Base-by-base conservation (phyloP, 2,329 filamentous ascomycete genomes). In the Atkinsonella hypoxylon region DNA sequence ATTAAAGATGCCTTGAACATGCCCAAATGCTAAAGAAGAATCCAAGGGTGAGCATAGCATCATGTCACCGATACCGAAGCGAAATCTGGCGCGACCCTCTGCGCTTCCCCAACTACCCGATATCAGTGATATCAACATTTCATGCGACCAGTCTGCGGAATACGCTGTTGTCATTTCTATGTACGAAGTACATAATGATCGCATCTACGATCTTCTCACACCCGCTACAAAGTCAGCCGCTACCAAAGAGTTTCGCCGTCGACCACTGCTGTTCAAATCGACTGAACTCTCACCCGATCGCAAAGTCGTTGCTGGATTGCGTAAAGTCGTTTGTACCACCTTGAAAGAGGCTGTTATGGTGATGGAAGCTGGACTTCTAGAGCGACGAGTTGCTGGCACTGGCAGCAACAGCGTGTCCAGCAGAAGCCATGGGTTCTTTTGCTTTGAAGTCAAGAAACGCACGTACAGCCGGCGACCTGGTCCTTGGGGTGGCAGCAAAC, bases 111-210 rank as follows among this genome's bases (percentile, higher is more conserved):
- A 85, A 52, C 70, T 75, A 6, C 91, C 91, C 9, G 82, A 89
- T 55, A 80, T 95, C 48, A 81, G 82, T 65, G 75, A 82, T 48
- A 72, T 95, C 42, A 71, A 76, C 4, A 74, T 94, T 0, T 75
- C 80, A 0, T 69, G 65, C 56, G 66, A 69, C 41, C 73, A 81
- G 45, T 77, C 78, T 18, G 80, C 84, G 50, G 88, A 95, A 58
- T 96, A 96, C 59, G 85, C 86, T 4, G 82, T 98, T 49, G 73
- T 98, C 11, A 77, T 98, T 20, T 95, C 89, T 49, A 98, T 98
- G 90, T 97, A 97, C 67, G 93, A 98, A 66, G 91, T 98, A 1
- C 96, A 98, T 72, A 98, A 98, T 62, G 91, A 98, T 68, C 83
- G 90, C 36, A 97, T 98, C 57, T 97, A 94, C 64, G 93, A 98